Evolutionary conservation across 116 monocot genomes (phyloP), one percentile per base, ranked within the genome.

Genomic region (Zostera marina): DNA sequence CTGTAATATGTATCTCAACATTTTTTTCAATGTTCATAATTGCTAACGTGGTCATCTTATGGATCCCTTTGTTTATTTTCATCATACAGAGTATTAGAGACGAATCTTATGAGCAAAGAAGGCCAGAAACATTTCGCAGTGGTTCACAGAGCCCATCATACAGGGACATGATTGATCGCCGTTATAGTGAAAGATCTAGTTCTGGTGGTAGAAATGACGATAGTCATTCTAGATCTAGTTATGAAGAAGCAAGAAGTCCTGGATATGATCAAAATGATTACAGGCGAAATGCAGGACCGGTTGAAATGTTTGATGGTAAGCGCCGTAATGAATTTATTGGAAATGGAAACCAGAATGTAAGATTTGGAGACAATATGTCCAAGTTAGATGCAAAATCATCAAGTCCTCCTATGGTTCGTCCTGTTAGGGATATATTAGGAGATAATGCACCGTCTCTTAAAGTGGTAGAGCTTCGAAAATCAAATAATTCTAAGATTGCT

Each of bases 371-470:
- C 21, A 69, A 57, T 41, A 59, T 63, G 66, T 44, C 60, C 54
- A 70, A 69, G 85, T 71, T 69, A 56, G 74, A 14, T 58, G 26
- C 68, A 13, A 47, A 51, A 47, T 45, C 47, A 3, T 59, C 82
- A 0, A 94, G 73, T 58, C 75, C 80, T 53, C 87, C 88, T 9
- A 65, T 82, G 52, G 66, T 87, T 52, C 94, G 89, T 19, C 85
- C 88, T 22, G 77, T 88, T 22, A 81, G 76, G 61, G 94, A 88
- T 65, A 82, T 88, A 53, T 67, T 89, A 60, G 89, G 89, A 24
- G 76, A 77, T 59, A 72, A 78, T 68, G 60, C 47, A 40, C 96
- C 96, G 24, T 66, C 70, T 59, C 78, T 89, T 67, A 63, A 61
- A 17, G 70, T 96, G 24, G 70, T 73, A 32, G 89, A 88, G 14